These are phyloP conservation scores for Coniochaeta pulveracea DNA, from an alignment of 2,329 filamentous ascomycete species.

Conservation along the genomic window DNA sequence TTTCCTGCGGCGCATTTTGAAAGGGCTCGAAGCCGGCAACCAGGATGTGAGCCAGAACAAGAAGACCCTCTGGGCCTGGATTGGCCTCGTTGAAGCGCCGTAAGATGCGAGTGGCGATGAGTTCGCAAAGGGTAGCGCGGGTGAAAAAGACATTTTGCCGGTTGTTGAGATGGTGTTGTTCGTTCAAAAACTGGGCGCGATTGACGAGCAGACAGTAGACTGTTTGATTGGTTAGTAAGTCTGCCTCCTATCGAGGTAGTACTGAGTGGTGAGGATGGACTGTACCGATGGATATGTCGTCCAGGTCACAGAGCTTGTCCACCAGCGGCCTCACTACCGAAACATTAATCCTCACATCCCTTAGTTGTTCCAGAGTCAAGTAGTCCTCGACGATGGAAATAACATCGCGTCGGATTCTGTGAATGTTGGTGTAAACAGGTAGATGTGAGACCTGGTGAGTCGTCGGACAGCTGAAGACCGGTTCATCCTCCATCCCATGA, in stretches of 20 bases:
- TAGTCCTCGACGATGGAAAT: constrained; percentile 51
- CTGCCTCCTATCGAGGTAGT: too few relatives aligned
- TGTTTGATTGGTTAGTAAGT: constrained; percentile 18
- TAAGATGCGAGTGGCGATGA: constrained; percentile 68
- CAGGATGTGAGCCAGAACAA: constrained; percentile 67
- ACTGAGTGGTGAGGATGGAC: constrained; percentile 3
- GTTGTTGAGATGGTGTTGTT: constrained; percentile 65
- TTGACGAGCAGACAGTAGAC: constrained; percentile 81
- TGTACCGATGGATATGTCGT: constrained; percentile 67
- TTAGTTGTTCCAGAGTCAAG: constrained; percentile 62
- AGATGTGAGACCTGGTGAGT: constrained; percentile 52
- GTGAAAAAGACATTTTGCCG: constrained; percentile 74
- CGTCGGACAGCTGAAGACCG: constrained; percentile 39
- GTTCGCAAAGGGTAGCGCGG: constrained; percentile 66
- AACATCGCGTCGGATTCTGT: constrained; percentile 56
- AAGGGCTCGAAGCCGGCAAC: constrained; percentile 80
- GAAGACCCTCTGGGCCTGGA: constrained; percentile 55
- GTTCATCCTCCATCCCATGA: constrained; percentile 24
- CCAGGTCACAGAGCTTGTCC: constrained; percentile 69
- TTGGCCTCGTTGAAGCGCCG: constrained; percentile 71
- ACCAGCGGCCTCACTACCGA: constrained; percentile 70
- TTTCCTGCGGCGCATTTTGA: constrained; percentile 63
- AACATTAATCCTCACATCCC: constrained; percentile 72
- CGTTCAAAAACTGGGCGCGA: constrained; percentile 64
- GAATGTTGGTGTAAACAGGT: constrained; percentile 69